These are phyloP conservation scores for Aspergillus latus DNA, from an alignment of 2,329 filamentous ascomycete genomes.

Conservation along the genomic window DNA sequence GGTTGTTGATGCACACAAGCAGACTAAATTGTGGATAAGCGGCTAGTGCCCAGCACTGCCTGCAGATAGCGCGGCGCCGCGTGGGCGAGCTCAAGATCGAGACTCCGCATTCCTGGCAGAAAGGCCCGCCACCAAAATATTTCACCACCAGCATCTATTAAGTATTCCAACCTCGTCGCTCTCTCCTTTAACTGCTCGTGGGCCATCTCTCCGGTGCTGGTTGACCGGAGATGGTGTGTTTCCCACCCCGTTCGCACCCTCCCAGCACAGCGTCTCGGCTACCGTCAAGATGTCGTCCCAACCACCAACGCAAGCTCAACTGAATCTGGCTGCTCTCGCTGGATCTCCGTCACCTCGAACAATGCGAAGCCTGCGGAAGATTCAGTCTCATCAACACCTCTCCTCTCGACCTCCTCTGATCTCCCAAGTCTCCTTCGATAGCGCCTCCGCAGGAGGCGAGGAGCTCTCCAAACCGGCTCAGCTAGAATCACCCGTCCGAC, in stretches of 20 bases:
- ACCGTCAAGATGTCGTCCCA: constrained; percentile 19
- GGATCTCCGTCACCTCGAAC: constrained; percentile 48
- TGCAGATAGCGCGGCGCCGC: too few species aligned
- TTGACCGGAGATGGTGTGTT: constrained; percentile 26
- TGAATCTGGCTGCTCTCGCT: constrained; percentile 28
- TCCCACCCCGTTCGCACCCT: constrained; percentile 6
- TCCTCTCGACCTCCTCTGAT: constrained; percentile 55
- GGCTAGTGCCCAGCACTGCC: too few species aligned
- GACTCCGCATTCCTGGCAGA: constrained; percentile 26
- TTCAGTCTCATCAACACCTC: constrained; percentile 70
- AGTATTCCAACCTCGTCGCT: background rate
- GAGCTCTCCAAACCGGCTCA: constrained; percentile 28
- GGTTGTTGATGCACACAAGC: too few species aligned
- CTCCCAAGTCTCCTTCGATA: constrained; percentile 43
- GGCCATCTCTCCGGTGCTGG: constrained; percentile 11
- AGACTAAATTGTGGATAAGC: too few species aligned
- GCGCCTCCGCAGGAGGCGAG: constrained; percentile 23
- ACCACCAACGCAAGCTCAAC: constrained; percentile 26
- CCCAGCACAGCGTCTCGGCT: background rate
- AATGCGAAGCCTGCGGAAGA: constrained; percentile 67
- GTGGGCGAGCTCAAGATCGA: background rate
- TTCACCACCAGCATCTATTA: background rate
- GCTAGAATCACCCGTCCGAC: constrained; percentile 30
- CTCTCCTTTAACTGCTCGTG: background rate
- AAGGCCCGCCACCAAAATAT: constrained; percentile 17